A percentile compares a stretch with the other conserved stretches of the same genome.
phyloP scores from a whole-genome alignment of 2,329 filamentous ascomycete species.

The Taxawa tesnikishii region DNA sequence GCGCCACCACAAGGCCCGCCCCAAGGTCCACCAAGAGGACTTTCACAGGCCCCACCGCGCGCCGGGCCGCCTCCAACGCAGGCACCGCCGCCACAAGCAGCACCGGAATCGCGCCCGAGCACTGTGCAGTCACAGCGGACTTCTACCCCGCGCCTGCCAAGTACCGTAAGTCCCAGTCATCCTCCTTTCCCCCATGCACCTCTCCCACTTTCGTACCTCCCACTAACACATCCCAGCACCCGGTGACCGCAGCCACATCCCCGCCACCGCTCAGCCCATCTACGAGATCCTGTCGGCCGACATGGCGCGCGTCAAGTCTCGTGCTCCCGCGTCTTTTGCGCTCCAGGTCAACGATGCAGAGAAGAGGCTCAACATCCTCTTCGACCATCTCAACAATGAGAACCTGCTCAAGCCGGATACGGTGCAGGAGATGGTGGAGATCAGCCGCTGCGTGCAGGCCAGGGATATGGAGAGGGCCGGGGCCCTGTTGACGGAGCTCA shows the following conservation, averaged over 20 bases:
- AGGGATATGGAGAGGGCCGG: conserved; percentile 33
- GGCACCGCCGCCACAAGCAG: conserved; percentile 21
- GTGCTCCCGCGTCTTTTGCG: conserved; percentile 77
- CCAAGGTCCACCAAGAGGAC: conserved; percentile 34
- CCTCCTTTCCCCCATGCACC: background rate
- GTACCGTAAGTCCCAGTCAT: conserved; percentile 45
- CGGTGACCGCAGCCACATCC: conserved; percentile 85
- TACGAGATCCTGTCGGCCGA: conserved; percentile 72
- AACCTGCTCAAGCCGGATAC: conserved; percentile 76
- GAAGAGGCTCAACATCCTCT: conserved; percentile 84
- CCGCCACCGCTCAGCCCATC: conserved; percentile 59
- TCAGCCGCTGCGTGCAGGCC: conserved; percentile 30
- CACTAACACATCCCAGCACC: conserved; percentile 13
- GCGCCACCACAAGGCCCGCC: conserved; percentile 31
- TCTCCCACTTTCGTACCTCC: conserved; percentile 12
- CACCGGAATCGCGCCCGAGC: conserved; percentile 28
- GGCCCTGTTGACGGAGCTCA: conserved; percentile 31
- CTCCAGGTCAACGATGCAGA: conserved; percentile 87
- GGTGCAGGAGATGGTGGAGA: conserved; percentile 50
- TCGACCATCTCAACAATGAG: conserved; percentile 93
- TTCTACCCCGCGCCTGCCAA: conserved; percentile 44
- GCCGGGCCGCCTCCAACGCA: too few species aligned
- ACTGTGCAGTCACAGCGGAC: conserved; percentile 38
- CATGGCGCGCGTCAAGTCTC: conserved; percentile 76
- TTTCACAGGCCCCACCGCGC: conserved; percentile 36